Conservation (phyloP, 768 basidiomycete genomes). For the Cantharellus cinnabarinus region DNA sequence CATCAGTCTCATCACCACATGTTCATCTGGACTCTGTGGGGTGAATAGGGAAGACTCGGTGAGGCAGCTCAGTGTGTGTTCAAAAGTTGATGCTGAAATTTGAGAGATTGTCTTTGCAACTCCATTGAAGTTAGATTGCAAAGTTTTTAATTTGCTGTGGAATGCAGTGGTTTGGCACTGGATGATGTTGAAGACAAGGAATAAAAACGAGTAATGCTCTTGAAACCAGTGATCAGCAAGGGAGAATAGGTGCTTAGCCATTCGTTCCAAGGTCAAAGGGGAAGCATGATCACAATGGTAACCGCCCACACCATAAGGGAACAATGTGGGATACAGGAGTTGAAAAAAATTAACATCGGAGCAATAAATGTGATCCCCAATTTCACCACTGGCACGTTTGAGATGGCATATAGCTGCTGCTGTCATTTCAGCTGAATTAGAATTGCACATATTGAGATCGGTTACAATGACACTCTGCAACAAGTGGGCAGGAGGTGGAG, state of each 20-base stretch:
- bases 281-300: no score
- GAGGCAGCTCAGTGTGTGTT: slow-evolving; percentile 4
- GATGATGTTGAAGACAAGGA: slow-evolving; percentile 10
- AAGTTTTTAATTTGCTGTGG: slow-evolving; percentile 6
- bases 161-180: slow-evolving; percentile 4
- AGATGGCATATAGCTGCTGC: no score
- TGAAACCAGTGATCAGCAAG: slow-evolving; percentile 10
- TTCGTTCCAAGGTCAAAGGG: background rate
- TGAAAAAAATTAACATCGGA: no score
- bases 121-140: background rate
- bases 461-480: no score
- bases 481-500: no score
- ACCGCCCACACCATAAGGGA: no score
- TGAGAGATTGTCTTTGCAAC: slow-evolving; percentile 2
- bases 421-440: no score
- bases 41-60: background rate
- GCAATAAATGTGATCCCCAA: no score
- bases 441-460: no score
- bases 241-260: slow-evolving; percentile 4
- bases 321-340: no score
- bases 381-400: no score
- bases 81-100: slow-evolving; percentile 4
- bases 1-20: slow-evolving; percentile 6
- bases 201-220: slow-evolving; percentile 9
- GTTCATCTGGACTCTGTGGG: background rate